These are phyloP conservation scores for Piper betle DNA, from an alignment of 164 flowering plant species.

Conservation along the genomic window DNA sequence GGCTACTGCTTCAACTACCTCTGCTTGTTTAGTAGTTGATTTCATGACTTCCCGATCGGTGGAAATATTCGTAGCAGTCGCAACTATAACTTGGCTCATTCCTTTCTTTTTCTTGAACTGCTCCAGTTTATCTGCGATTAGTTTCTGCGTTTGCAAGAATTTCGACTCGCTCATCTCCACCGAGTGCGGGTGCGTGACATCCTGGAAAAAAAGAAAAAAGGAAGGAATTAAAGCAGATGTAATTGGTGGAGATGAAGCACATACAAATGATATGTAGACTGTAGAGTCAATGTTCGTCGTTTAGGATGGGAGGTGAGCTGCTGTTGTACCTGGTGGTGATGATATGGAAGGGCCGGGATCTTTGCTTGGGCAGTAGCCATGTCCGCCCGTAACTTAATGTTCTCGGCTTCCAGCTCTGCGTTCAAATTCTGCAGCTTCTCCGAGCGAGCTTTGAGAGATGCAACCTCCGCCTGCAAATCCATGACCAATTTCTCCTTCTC, in stretches of 20 bases:
- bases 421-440: constrained; percentile 32
- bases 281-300: not conserved
- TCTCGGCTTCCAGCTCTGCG: constrained; percentile 33
- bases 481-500: constrained; percentile 27
- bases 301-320: not conserved
- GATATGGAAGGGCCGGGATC: constrained; percentile 19
- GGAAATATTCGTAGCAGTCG: constrained; percentile 7
- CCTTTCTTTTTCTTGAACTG: constrained; percentile 15
- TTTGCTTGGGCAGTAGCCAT: constrained; percentile 37
- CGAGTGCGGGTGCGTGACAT: constrained; percentile 18
- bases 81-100: constrained; percentile 6
- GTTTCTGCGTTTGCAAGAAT: constrained; percentile 39
- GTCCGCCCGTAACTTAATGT: constrained; percentile 29
- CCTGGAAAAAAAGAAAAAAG: constrained; percentile 11
- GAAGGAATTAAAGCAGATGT: not conserved
- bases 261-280: not conserved
- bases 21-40: constrained; percentile 4
- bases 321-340: constrained; percentile 2
- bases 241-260: not conserved
- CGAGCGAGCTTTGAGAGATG: constrained; percentile 28
- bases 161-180: constrained; percentile 19
- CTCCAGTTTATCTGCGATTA: constrained; percentile 35
- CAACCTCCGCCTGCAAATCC: constrained; percentile 35
- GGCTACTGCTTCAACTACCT: constrained; percentile 9
- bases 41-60: not conserved